Base-by-base conservation (phyloP, 257 asterid species). In the Voacanga thouarsii region DNA sequence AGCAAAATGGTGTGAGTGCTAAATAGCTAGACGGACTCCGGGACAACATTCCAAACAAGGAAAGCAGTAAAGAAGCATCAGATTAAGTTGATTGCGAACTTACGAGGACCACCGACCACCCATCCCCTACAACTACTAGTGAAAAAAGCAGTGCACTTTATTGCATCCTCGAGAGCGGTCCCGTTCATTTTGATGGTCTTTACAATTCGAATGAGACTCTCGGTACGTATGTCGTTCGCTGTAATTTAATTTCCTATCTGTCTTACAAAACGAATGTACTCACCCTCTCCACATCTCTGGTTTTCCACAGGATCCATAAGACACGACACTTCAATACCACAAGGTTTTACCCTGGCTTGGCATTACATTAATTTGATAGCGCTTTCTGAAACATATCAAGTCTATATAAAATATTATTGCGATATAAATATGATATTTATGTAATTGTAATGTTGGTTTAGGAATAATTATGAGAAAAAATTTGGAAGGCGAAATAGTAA, bases 81-180 rank as follows among this genome's bases (percentile, higher is more conserved):
- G 65, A 15, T 28, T 71, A 74, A 68, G 26, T 12, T 28, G 45
- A 56, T 63, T 21, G 39, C 30, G 39, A 50, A 4, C 53, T 64
- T 2, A 65, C 57, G 59, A 59, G 81, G 87, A 77, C 84, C 80
- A 71, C 79, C 47, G 41, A 43, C 8, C 28, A 9, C 69, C 83
- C 39, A 81, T 43, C 72, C 63, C 65, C 83, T 64, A 64, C 70
- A 64, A 64, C 45, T 64, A 14, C 69, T 28, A 63, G 85, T 78
- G 83, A 81, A 87, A 87, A 74, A 84, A 80, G 78, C 80, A 79
- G 86, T 81, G 81, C 86, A 77, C 85, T 84, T 82, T 75, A 80
- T 78, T 55, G 69, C 80, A 59, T 55, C 65, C 70, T 79, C 43
- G 71, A 75, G 39, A 7, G 49, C 72, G 77, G 82, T 78, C 82